Conservation (phyloP, 2,329 filamentous ascomycete genomes). For the Plenodomus tracheiphilus region DNA sequence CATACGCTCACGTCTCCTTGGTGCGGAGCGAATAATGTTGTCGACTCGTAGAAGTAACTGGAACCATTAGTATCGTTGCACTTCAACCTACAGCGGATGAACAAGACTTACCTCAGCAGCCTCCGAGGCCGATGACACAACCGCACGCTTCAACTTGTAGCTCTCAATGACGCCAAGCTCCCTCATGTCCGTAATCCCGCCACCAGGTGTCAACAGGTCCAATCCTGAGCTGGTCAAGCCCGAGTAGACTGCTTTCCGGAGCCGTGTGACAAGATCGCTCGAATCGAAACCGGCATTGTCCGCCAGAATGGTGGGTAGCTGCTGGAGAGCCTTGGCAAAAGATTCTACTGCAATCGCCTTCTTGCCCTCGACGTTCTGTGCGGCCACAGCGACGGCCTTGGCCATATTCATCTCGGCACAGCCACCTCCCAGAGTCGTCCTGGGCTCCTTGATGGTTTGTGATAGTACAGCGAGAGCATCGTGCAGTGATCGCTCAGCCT, state of each 20-base stretch:
- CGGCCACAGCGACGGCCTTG: slow-evolving; percentile 92
- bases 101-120: slow-evolving; percentile 79
- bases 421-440: slow-evolving; percentile 91
- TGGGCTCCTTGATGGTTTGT: slow-evolving; percentile 92
- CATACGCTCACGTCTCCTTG: slow-evolving; percentile 78
- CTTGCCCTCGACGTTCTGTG: slow-evolving; percentile 94
- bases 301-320: slow-evolving; percentile 93
- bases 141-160: slow-evolving; percentile 98
- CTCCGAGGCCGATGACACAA: slow-evolving; percentile 93
- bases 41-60: slow-evolving; percentile 90
- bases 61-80: slow-evolving; percentile 31
- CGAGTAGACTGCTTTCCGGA: slow-evolving; percentile 93
- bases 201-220: slow-evolving; percentile 85
- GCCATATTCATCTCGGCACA: slow-evolving; percentile 99
- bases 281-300: slow-evolving; percentile 98
- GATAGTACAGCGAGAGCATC: slow-evolving; percentile 95
- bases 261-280: slow-evolving; percentile 85
- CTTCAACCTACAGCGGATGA: background rate
- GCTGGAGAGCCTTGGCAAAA: slow-evolving; percentile 85
- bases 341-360: slow-evolving; percentile 90
- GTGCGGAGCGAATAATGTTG: slow-evolving; percentile 95
- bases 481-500: slow-evolving; percentile 93
- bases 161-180: slow-evolving; percentile 94
- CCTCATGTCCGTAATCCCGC: slow-evolving; percentile 93
- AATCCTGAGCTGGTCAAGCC: slow-evolving; percentile 91